A percentile compares a stretch with the other conserved stretches of the same genome.
Conservation (phyloP, 163 green algal genomes). For the Chlamydomonas reinhardtii region DNA sequence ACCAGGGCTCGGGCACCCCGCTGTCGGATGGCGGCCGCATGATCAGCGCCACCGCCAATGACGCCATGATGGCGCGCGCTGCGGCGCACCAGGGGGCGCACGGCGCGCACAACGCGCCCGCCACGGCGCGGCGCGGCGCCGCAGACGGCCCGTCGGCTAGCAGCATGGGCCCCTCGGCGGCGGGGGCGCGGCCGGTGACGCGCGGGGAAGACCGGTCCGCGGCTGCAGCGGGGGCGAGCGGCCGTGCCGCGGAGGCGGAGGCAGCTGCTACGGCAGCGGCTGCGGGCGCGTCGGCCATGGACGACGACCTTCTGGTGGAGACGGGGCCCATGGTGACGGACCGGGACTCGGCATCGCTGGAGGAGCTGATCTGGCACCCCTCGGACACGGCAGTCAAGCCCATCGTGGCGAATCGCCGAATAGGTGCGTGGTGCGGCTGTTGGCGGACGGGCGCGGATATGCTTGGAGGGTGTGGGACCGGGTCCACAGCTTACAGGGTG, state of each 20-base stretch:
- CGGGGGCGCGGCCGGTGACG: background rate
- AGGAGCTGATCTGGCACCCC: constrained; percentile 85
- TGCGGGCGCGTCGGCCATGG: constrained; percentile 5
- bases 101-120: background rate
- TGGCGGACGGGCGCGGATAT: too few species aligned
- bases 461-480: too few species aligned
- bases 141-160: background rate
- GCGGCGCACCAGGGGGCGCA: constrained; percentile 36
- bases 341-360: constrained; percentile 41
- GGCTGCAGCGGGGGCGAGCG: too few species aligned
- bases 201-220: background rate
- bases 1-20: constrained; percentile 50
- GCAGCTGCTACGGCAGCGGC: background rate
- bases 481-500: too few species aligned
- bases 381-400: constrained; percentile 88
- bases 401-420: constrained; percentile 91
- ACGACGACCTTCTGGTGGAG: constrained; percentile 45
- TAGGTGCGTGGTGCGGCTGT: constrained; percentile 46
- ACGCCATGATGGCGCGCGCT: constrained; percentile 43
- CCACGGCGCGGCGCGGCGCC: constrained; percentile 7
- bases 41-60: constrained; percentile 51
- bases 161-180: background rate
- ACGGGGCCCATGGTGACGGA: constrained; percentile 26
- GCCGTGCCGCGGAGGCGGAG: background rate
- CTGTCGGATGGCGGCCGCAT: constrained; percentile 25